Evolutionary conservation across 257 asterid species (phyloP), one percentile per base, ranked within the genome.

Genomic region (Primulina tabacum): DNA sequence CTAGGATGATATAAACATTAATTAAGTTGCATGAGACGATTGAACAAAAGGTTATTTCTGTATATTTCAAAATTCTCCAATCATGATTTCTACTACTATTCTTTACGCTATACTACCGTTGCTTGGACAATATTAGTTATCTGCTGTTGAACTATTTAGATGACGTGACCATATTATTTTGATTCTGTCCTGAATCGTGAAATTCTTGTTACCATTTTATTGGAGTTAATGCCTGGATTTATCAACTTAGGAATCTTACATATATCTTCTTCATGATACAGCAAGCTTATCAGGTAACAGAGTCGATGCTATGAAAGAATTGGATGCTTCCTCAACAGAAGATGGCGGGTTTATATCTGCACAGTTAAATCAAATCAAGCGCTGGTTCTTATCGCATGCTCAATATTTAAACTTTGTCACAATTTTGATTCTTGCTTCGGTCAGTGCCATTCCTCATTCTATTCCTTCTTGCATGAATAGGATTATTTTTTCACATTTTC

Each of bases 391-490:
- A 65, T 88, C 90, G 7, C 93, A 83, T 74, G 90, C 95, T 33
- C 97, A 88, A 59, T 86, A 81, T 78, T 65, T 90, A 76, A 90
- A 88, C 80, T 86, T 90, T 79, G 65, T 78, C 85, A 84, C 93
- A 26, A 85, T 90, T 84, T 73, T 90, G 65, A 60, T 85, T 76
- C 97, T 90, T 73, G 95, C 97, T 73, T 90, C 97, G 72, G 97
- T 88, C 75, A 79, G 93, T 86, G 65, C 33, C 75, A 50, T 64
- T 30, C 40, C 6, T 24, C 30, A 21, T 57, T 47, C 24, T n/a
- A 20, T 50, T 16, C 8, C 21, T 62, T 70, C 37, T 20, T 12
- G 16, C 50, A 16, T 64, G 56, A 59, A 64, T 34, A 21, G 64
- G 57, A 60, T 60, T 18, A n/a, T n/a, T 60, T 70, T 16, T 2